phyloP scores from a whole-genome alignment of 2,329 filamentous ascomycete genomes.

The Botrytis squamosa region DNA sequence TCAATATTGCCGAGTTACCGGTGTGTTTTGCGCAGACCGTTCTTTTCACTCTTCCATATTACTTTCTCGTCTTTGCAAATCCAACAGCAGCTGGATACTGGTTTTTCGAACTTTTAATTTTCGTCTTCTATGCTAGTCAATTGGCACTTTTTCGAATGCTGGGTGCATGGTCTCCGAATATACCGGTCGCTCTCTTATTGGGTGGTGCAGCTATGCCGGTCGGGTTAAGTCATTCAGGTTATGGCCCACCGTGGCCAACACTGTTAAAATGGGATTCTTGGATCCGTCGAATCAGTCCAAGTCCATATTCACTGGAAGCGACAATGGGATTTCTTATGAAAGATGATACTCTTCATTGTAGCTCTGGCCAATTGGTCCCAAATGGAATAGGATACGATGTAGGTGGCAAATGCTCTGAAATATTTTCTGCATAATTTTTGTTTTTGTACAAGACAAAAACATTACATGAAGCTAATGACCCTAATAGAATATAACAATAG shows the following conservation, averaged over 20 bases:
- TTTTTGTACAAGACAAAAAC: not conserved
- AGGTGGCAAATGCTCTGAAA: not conserved
- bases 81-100: not conserved
- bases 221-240: not conserved
- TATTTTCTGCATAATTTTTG: not conserved
- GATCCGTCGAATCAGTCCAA: not conserved
- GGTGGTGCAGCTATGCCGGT: not conserved
- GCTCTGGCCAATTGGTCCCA: not conserved
- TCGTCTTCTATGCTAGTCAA: not conserved
- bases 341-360: not conserved
- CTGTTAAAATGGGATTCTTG: not conserved
- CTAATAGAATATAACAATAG: conserved; percentile 17
- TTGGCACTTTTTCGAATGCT: conserved; percentile 2
- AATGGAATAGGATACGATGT: not conserved
- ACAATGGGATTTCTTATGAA: not conserved
- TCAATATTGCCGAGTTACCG: not conserved
- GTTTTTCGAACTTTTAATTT: not conserved
- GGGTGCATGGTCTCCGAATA: not conserved
- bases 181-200: not conserved
- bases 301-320: not conserved
- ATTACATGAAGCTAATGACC: not conserved
- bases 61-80: not conserved
- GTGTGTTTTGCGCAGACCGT: not conserved
- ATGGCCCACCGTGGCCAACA: not conserved
- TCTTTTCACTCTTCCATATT: not conserved